These are phyloP conservation scores for Arthrobotrys iridis DNA, from an alignment of 2,329 filamentous ascomycete genomes.

Conservation along the genomic window DNA sequence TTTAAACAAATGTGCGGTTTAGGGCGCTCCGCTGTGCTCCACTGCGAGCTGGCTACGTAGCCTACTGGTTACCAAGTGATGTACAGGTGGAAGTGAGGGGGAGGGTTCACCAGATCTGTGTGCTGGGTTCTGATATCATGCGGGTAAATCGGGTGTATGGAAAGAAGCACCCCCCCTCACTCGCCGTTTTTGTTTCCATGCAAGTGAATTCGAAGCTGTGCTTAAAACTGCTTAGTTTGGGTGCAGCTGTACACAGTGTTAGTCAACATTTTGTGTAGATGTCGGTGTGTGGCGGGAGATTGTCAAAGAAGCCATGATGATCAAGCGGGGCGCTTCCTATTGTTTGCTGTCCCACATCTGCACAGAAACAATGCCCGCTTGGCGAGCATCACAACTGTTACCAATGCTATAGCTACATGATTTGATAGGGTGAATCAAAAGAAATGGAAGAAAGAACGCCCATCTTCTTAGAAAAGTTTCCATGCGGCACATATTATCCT, in stretches of 20 bases:
- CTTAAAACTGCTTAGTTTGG: constrained; percentile 12
- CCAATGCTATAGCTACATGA: not conserved
- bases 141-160: constrained; percentile 23
- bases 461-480: not conserved
- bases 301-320: constrained; percentile 6
- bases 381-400: not conserved
- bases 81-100: constrained; percentile 6
- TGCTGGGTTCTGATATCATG: constrained; percentile 7
- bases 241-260: not conserved
- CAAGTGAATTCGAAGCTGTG: constrained; percentile 8
- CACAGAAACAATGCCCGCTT: constrained; percentile 16
- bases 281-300: constrained; percentile 7
- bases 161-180: constrained; percentile 17
- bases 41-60: constrained; percentile 10
- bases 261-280: not conserved
- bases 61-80: constrained; percentile 37
- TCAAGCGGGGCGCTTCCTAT: constrained; percentile 17
- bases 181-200: not conserved
- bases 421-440: not conserved
- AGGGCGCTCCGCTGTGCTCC: constrained; percentile 17
- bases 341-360: constrained; percentile 7
- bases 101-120: constrained; percentile 3
- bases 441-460: no score
- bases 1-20: constrained; percentile 5
- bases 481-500: not conserved